Evolutionary conservation across 2,329 filamentous ascomycete species (phyloP), one percentile per base, ranked within the genome.

Genomic region (Aspergillus udagawae): DNA sequence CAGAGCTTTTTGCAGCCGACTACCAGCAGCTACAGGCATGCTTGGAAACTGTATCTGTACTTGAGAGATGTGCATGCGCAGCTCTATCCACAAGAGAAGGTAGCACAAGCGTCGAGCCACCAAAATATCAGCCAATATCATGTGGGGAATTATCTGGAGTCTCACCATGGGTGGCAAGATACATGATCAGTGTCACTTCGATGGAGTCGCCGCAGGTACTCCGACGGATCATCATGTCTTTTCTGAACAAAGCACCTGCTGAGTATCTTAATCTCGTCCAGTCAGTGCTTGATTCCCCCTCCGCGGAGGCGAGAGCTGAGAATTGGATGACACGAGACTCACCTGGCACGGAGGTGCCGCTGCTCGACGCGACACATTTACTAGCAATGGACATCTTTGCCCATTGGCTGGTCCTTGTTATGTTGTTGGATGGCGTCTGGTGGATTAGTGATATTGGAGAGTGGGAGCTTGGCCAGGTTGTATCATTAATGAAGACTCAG

Each of bases 211-310:
- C 71, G 0, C 68, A 63, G 3, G 65, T 73, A 0, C 65, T 74
- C 1, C 67, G 76, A 6, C 65, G 77, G 1, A 71, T 65, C 0
- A 70, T 79, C 45, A 76, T 74, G 63, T 69, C 75, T 2, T 78
- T 77, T n/a, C 41, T 79, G 3, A 77, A 79, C 60, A 71, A 71
- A 23, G 71, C 70, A 0, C 73, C 75, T 0, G 55, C 60, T 0
- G 59, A 67, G 0, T 79, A 65, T 32, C 59, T 79, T 0, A 64
- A 53, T 1, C 56, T 77, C 1, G 65, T 79, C 1, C 72, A 76
- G 47, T 66, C 66, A 3, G 69, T 69, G 4, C 58, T 77, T 0
- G 62, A 64, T 21, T 51, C 54, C 1, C 44, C 60, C 17, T 47
- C 50, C 21, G 45, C 17, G 20, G 27, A 55, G 7, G 28, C 41